Percentiles rank a stretch among this genome's conserved stretches.
These are phyloP conservation scores for Lignosus rhinocerotis DNA, from an alignment of 1,284 basidiomycete species.

Conservation along the genomic window DNA sequence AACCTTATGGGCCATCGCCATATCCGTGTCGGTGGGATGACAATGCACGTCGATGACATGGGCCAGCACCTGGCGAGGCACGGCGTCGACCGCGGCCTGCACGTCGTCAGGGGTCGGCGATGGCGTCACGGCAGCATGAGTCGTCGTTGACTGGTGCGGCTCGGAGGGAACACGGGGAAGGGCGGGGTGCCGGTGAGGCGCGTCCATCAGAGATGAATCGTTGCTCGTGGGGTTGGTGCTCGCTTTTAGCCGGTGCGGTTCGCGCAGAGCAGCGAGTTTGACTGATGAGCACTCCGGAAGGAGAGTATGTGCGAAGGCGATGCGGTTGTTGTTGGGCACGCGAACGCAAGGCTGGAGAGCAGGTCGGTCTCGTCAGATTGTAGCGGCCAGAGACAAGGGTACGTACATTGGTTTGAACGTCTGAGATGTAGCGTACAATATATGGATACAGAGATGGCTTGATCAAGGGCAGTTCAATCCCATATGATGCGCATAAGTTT, in stretches of 20 bases:
- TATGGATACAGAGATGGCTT: too few species aligned
- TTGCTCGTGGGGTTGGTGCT: not conserved
- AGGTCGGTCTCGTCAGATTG: too few species aligned
- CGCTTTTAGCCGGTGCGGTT: not conserved
- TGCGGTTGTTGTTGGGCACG: too few species aligned
- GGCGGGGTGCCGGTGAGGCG: too few species aligned
- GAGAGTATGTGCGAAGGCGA: not conserved
- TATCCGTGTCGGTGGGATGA: slow-evolving; percentile 73
- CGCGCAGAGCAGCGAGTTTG: not conserved
- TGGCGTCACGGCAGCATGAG: not conserved
- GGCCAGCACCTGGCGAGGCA: slow-evolving; percentile 43
- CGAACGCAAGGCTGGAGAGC: too few species aligned
- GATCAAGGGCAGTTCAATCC: too few species aligned
- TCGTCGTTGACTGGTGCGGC: not conserved
- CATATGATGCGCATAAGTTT: too few species aligned
- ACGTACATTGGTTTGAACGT: too few species aligned
- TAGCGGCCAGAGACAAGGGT: too few species aligned
- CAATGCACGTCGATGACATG: slow-evolving; percentile 80
- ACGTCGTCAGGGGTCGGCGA: slow-evolving; percentile 7
- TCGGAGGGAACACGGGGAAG: too few species aligned
- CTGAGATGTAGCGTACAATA: too few species aligned
- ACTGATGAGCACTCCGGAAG: not conserved
- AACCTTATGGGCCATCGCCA: slow-evolving; percentile 47
- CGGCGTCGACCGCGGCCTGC: slow-evolving; percentile 8
- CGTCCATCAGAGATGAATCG: not conserved